Conservation (phyloP, 1,284 basidiomycete species). For the Ceratobasidium sp. region DNA sequence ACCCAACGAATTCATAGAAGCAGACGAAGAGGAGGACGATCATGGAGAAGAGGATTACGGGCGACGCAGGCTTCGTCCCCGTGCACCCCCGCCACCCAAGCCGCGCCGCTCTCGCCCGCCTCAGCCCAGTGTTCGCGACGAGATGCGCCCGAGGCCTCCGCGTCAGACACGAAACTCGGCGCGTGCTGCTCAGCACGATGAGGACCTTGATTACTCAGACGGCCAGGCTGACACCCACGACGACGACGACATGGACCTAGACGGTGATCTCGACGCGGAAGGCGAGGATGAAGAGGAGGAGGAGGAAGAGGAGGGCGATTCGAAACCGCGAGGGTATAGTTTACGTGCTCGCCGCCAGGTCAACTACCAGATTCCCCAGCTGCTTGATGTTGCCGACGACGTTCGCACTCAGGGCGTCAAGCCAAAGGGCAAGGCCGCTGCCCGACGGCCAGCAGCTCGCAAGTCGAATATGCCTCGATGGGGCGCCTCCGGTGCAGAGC, state of each 20-base stretch:
- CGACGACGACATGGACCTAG: conserved; percentile 48
- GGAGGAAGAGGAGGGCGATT: conserved; percentile 56
- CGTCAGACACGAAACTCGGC: conserved; percentile 45
- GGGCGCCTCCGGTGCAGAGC: conserved; percentile 80
- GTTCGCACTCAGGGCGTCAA: conserved; percentile 52
- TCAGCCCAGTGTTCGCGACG: conserved; percentile 40
- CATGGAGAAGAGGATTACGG: conserved; percentile 46
- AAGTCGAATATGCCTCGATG: conserved; percentile 70
- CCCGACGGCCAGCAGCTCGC: conserved; percentile 51
- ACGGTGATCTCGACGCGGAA: conserved; percentile 42
- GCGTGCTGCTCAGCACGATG: conserved; percentile 22
- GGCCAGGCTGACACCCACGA: conserved; percentile 44
- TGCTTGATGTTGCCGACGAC: conserved; percentile 70
- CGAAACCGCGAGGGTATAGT: conserved; percentile 65
- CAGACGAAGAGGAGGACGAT: conserved; percentile 48
- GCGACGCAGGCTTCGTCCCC: conserved; percentile 37
- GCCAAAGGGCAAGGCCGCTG: conserved; percentile 56
- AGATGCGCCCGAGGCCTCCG: conserved; percentile 30
- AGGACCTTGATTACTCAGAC: conserved; percentile 43
- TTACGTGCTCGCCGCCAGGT: conserved; percentile 72
- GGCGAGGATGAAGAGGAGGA: conserved; percentile 62
- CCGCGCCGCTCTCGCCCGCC: conserved; percentile 30
- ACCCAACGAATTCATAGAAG: conserved; percentile 45
- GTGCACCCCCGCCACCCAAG: conserved; percentile 30
- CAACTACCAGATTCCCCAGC: conserved; percentile 83